Evolutionary conservation across 805 yeast species (phyloP).

Genomic region (Saccharomyces paradoxus): DNA sequence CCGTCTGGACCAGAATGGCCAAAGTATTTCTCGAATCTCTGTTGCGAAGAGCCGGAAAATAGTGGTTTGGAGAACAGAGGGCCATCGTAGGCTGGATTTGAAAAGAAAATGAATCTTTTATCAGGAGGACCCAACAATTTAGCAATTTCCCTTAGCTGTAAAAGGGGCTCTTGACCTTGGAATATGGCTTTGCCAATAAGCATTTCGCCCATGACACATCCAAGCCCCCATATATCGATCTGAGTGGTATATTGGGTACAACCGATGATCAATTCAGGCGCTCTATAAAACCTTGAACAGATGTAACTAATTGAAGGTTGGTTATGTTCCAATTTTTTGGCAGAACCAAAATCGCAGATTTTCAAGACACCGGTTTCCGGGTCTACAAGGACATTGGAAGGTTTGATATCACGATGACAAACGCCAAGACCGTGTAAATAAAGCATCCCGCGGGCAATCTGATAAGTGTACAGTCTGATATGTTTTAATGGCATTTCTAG

Average conservation of each 20-base stretch:
- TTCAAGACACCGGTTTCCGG: constrained; percentile 59
- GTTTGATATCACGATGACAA: constrained; percentile 79
- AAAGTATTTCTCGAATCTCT: constrained; percentile 57
- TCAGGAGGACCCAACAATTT: constrained; percentile 87
- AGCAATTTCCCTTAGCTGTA: constrained; percentile 84
- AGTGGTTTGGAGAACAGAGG: constrained; percentile 62
- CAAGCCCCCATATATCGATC: constrained; percentile 96
- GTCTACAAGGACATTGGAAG: constrained; percentile 71
- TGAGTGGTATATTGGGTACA: constrained; percentile 79
- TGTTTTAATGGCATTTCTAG: constrained; percentile 62
- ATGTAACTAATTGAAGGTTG: constrained; percentile 92
- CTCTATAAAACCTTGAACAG: constrained; percentile 73
- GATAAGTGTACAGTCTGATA: constrained; percentile 69
- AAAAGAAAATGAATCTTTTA: constrained; percentile 58
- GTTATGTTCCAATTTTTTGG: constrained; percentile 65
- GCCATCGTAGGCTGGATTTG: constrained; percentile 69
- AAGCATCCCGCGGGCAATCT: constrained; percentile 75
- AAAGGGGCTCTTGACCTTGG: constrained; percentile 83
- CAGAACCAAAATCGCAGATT: constrained; percentile 81
- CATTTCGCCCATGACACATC: constrained; percentile 95
- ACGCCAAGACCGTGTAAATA: constrained; percentile 74
- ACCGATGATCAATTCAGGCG: constrained; percentile 93
- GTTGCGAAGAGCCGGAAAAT: constrained; percentile 46
- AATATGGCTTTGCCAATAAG: constrained; percentile 87
- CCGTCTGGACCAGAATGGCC: constrained; percentile 79